phyloP scores from a whole-genome alignment of 2,329 filamentous ascomycete species.

The Penicillium decumbens region DNA sequence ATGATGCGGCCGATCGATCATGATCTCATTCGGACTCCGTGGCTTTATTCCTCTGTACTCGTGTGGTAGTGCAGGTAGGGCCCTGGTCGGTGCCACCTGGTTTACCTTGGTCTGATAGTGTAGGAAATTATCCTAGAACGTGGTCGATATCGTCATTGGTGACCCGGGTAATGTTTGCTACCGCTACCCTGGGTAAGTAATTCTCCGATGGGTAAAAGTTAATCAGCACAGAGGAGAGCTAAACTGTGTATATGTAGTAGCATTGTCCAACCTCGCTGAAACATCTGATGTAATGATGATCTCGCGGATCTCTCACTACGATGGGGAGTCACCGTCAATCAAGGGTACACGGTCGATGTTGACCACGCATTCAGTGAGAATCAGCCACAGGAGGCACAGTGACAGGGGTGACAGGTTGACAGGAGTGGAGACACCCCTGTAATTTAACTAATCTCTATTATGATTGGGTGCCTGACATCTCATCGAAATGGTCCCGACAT shows the following conservation, averaged over 20 bases:
- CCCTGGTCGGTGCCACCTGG: background rate
- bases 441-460: background rate
- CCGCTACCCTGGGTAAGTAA: background rate
- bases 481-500: constrained; percentile 11
- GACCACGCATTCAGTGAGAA: too few relatives aligned
- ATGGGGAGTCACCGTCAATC: background rate
- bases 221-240: background rate
- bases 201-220: background rate
- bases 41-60: background rate
- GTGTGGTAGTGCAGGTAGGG: background rate
- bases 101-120: background rate
- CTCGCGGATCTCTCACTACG: background rate
- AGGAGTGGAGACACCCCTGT: constrained; percentile 9
- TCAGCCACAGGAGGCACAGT: constrained; percentile 17
- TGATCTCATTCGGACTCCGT: constrained; percentile 22
- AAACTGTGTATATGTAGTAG: background rate
- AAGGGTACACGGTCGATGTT: constrained; percentile 4
- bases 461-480: constrained; percentile 12
- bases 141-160: background rate
- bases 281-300: constrained; percentile 24
- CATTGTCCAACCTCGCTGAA: constrained; percentile 5
- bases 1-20: constrained; percentile 21
- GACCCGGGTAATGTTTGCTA: background rate
- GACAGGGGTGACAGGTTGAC: constrained; percentile 12
- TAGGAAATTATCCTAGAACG: background rate